These are phyloP conservation scores for Actinidia chinensis DNA, from an alignment of 179 eudicot species.

Conservation along the genomic window DNA sequence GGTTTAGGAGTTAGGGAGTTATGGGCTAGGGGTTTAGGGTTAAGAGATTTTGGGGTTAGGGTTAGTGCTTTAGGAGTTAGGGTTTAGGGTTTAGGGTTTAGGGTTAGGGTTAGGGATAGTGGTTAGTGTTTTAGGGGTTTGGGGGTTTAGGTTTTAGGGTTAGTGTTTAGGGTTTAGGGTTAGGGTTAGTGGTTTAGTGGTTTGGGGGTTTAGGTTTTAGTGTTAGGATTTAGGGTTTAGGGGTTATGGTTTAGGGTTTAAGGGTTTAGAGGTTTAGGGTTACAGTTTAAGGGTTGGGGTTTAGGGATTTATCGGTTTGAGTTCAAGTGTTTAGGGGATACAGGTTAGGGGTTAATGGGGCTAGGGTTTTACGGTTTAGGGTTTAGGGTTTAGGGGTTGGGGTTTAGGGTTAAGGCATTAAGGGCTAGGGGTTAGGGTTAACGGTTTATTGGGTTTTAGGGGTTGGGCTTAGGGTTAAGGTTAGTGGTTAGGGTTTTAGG, in stretches of 20 bases:
- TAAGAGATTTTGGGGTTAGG: no score
- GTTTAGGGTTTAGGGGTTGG: no score
- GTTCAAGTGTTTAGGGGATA: no score
- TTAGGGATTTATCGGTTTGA: not conserved
- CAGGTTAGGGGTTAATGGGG: not conserved
- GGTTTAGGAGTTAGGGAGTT: conserved; percentile 13
- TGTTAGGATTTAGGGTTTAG: conserved; percentile 18
- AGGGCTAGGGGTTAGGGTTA: no score
- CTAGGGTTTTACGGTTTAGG: no score
- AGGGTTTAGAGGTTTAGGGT: conserved; percentile 6
- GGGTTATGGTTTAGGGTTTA: conserved; percentile 25
- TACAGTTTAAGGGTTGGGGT: conserved; percentile 15
- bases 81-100: conserved; percentile 14
- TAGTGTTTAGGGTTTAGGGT: not conserved
- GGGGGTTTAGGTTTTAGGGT: not conserved
- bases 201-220: not conserved
- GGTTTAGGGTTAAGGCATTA: no score
- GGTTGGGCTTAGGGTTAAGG: no score
- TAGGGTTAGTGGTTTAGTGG: conserved; percentile 6
- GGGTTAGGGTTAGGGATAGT: not conserved
- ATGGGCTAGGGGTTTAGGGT: not conserved
- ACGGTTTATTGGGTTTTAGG: no score
- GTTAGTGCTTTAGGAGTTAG: not conserved
- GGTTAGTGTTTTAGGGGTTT: conserved; percentile 1
- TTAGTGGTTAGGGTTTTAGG: no score